A percentile compares a stretch with the other conserved stretches of the same genome.
These are phyloP conservation scores for Nicotiana paniculata DNA, from an alignment of 257 asterid genomes.

Conservation along the genomic window DNA sequence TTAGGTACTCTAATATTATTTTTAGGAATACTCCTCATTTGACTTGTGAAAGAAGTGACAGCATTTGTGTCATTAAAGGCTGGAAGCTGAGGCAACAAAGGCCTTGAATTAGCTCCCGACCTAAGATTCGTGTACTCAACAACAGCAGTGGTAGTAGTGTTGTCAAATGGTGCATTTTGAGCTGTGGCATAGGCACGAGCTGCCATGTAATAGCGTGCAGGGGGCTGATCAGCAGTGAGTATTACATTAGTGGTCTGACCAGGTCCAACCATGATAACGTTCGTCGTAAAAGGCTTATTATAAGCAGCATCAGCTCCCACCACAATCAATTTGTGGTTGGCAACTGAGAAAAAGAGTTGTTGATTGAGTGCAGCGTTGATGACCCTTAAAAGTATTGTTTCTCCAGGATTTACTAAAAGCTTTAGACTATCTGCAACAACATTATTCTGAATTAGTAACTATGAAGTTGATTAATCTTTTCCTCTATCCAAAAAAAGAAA, in stretches of 20 bases:
- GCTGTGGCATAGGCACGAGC: conserved; percentile 45
- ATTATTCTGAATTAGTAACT: not conserved
- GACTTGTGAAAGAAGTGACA: conserved; percentile 31
- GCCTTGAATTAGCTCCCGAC: conserved; percentile 12
- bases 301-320: conserved; percentile 61
- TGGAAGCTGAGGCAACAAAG: conserved; percentile 49
- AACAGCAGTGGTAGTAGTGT: conserved; percentile 59
- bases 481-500: not conserved
- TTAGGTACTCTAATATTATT: conserved; percentile 29
- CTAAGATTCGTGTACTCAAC: conserved; percentile 32
- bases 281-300: conserved; percentile 40
- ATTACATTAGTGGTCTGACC: conserved; percentile 73
- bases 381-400: conserved; percentile 45
- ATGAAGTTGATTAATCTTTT: no score
- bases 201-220: conserved; percentile 56
- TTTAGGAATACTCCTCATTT: conserved; percentile 26
- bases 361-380: conserved; percentile 75
- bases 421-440: conserved; percentile 34
- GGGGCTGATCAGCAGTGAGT: conserved; percentile 46
- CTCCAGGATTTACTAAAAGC: conserved; percentile 38
- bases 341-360: conserved; percentile 54
- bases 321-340: conserved; percentile 51
- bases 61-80: conserved; percentile 48
- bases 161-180: conserved; percentile 55
- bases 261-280: conserved; percentile 51